phyloP scores from a whole-genome alignment of 1,284 basidiomycete species.

The Bjerkandera adusta region DNA sequence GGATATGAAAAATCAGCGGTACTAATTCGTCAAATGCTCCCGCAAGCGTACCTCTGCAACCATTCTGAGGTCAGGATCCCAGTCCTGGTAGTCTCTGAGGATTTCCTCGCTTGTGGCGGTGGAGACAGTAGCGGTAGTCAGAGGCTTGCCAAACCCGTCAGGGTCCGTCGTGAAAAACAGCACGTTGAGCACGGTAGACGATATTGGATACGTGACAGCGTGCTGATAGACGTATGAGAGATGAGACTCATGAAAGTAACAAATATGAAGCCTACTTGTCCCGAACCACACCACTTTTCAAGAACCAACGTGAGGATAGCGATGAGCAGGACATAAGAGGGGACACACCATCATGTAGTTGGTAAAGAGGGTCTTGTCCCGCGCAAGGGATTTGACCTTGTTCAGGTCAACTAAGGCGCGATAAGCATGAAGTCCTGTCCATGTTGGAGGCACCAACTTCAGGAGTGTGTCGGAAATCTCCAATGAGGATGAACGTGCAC shows the following conservation, averaged over 20 bases:
- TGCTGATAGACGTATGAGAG: not conserved
- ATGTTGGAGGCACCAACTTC: no score
- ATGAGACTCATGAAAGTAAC: not conserved
- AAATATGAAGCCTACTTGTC: not conserved
- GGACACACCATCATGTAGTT: not conserved
- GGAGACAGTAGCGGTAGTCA: not conserved
- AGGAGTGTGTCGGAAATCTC: no score
- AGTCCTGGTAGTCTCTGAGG: not conserved
- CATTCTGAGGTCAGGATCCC: slow-evolving; percentile 1
- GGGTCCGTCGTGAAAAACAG: slow-evolving; percentile 2
- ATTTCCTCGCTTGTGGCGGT: not conserved
- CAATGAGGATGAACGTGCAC: no score
- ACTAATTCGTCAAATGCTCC: no score
- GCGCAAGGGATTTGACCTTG: not conserved
- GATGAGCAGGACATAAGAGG: not conserved
- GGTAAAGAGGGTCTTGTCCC: not conserved
- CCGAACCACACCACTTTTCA: not conserved
- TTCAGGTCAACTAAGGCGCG: not conserved
- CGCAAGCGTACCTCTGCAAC: not conserved
- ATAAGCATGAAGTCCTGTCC: not conserved
- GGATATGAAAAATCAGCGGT: no score
- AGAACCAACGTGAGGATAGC: not conserved
- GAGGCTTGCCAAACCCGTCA: not conserved
- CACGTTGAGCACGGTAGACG: not conserved
- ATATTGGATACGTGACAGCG: slow-evolving; percentile 2